Evolutionary conservation across 2,329 filamentous ascomycete genomes (phyloP).

Genomic region (Sporothrix sp.): DNA sequence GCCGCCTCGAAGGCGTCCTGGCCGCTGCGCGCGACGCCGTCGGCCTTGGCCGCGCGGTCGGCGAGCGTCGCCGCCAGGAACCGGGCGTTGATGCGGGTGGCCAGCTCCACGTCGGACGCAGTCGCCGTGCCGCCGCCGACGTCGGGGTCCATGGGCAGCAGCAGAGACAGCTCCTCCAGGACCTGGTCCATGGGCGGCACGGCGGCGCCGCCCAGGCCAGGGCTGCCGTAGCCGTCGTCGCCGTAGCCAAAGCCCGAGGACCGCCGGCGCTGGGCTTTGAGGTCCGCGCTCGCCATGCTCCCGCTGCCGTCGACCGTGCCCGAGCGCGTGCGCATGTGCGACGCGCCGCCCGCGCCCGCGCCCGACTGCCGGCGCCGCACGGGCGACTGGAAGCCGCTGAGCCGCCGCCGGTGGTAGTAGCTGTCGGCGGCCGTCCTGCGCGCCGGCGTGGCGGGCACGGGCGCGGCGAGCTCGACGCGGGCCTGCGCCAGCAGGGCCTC

Average conservation of each 20-base stretch:
- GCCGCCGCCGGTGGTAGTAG: slow-evolving; percentile 17
- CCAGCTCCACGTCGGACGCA: neutral
- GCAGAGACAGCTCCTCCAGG: slow-evolving; percentile 38
- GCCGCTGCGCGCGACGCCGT: slow-evolving; percentile 34
- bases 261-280: slow-evolving; percentile 22
- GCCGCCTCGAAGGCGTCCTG: slow-evolving; percentile 42
- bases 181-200: slow-evolving; percentile 37
- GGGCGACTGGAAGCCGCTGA: slow-evolving; percentile 25
- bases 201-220: slow-evolving; percentile 26
- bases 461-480: slow-evolving; percentile 32
- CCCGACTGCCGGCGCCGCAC: slow-evolving; percentile 21
- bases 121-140: neutral
- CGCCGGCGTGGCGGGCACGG: slow-evolving; percentile 14
- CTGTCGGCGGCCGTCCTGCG: neutral
- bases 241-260: slow-evolving; percentile 24
- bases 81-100: slow-evolving; percentile 15
- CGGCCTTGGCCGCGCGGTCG: slow-evolving; percentile 34
- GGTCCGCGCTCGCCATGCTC: neutral
- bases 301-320: slow-evolving; percentile 14
- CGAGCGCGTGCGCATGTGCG: slow-evolving; percentile 28
- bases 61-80: slow-evolving; percentile 25
- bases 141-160: slow-evolving; percentile 28
- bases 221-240: neutral
- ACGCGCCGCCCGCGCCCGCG: slow-evolving; percentile 17
- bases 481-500: slow-evolving; percentile 32